phyloP scores from a whole-genome alignment of 139 green algal species.

The Tetradesmus lagerheimii region DNA sequence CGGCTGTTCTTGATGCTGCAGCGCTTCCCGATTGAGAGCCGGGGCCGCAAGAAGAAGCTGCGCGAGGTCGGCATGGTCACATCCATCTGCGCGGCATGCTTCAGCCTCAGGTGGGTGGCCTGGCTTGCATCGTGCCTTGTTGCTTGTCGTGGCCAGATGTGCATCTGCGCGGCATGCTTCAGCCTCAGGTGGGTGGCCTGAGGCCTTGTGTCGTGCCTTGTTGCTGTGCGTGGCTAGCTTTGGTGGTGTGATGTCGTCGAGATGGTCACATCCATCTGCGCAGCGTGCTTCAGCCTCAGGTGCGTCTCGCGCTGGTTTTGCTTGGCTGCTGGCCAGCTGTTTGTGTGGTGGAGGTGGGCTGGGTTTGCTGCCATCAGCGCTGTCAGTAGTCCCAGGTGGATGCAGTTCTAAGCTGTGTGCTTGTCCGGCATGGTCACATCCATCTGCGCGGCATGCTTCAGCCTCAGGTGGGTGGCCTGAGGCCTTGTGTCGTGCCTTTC shows the following conservation, averaged over 20 bases:
- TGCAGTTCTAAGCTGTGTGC: too few species aligned
- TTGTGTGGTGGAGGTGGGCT: too few species aligned
- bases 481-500: background rate
- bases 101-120: slow-evolving; percentile 76
- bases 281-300: slow-evolving; percentile 89
- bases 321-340: too few species aligned
- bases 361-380: too few species aligned
- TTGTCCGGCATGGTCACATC: slow-evolving; percentile 91
- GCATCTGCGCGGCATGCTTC: slow-evolving; percentile 83
- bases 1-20: slow-evolving; percentile 94
- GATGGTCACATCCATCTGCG: slow-evolving; percentile 95
- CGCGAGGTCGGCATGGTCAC: slow-evolving; percentile 95
- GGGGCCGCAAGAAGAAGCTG: slow-evolving; percentile 96
- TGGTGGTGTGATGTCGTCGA: too few species aligned
- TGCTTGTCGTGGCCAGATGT: too few species aligned
- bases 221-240: too few species aligned
- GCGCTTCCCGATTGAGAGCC: slow-evolving; percentile 96
- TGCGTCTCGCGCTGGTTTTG: slow-evolving; percentile 35
- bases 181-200: slow-evolving; percentile 66
- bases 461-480: slow-evolving; percentile 65
- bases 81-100: slow-evolving; percentile 93
- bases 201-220: background rate
- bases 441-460: slow-evolving; percentile 95
- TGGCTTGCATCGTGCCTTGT: background rate
- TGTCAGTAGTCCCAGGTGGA: too few species aligned